These are phyloP conservation scores for Pichia sp. DNA, from an alignment of 1,139 yeast species.

Conservation along the genomic window DNA sequence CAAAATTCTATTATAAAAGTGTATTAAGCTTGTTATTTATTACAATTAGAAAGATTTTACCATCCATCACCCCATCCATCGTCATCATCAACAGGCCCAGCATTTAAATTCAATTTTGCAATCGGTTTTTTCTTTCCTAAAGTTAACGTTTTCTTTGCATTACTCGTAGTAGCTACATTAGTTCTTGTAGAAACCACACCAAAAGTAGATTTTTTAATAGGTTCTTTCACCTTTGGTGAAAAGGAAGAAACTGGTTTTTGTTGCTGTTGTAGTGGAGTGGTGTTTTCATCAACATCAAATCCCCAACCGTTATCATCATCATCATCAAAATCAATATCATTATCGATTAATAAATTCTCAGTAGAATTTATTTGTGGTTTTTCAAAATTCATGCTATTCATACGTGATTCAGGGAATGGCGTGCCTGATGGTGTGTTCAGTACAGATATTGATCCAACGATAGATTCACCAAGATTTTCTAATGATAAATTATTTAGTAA, in stretches of 20 bases:
- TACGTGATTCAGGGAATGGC: slow-evolving; percentile 10
- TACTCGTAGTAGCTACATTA: not conserved
- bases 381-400: not conserved
- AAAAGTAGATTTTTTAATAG: slow-evolving; percentile 15
- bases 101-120: slow-evolving; percentile 11
- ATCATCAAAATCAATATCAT: slow-evolving; percentile 20
- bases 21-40: not conserved
- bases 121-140: slow-evolving; percentile 19
- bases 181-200: not conserved
- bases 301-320: slow-evolving; percentile 34
- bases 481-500: slow-evolving; percentile 22
- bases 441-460: slow-evolving; percentile 11
- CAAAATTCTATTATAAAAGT: not conserved
- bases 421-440: slow-evolving; percentile 11
- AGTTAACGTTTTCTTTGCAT: slow-evolving; percentile 13
- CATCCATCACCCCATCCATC: slow-evolving; percentile 55
- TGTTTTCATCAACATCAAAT: slow-evolving; percentile 22
- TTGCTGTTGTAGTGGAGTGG: not conserved
- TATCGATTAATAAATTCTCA: slow-evolving; percentile 9
- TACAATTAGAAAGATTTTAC: slow-evolving; percentile 22
- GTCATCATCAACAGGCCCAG: slow-evolving; percentile 28
- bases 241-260: not conserved
- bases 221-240: not conserved
- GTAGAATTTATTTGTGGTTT: not conserved
- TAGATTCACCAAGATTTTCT: slow-evolving; percentile 20